Conservation (phyloP, 2,329 filamentous ascomycete species). For the Alternaria ethzedia region DNA sequence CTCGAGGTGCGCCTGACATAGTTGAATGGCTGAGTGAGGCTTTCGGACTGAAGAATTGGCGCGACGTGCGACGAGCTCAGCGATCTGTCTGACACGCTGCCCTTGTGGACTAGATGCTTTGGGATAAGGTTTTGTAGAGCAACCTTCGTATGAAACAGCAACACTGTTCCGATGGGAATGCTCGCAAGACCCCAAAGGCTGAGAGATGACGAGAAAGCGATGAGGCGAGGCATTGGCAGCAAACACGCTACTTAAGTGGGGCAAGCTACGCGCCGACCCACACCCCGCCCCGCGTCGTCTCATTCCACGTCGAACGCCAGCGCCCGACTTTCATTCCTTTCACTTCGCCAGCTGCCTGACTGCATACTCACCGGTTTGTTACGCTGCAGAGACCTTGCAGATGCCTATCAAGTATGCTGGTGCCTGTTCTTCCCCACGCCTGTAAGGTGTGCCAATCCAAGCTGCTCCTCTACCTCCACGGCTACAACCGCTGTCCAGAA, state of each 20-base stretch:
- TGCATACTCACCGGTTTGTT: background rate
- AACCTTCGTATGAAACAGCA: background rate
- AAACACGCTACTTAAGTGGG: conserved; percentile 4
- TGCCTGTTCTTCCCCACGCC: background rate
- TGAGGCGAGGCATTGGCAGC: background rate
- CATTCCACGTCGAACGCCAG: background rate
- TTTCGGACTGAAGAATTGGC: background rate
- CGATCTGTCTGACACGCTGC: background rate
- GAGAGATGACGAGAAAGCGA: background rate
- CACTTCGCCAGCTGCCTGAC: background rate
- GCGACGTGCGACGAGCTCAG: background rate
- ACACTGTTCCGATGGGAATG: background rate
- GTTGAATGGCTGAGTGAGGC: conserved; percentile 9
- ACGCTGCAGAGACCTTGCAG: background rate
- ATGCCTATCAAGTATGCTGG: background rate
- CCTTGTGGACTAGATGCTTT: too few relatives aligned
- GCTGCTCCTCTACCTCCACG: background rate
- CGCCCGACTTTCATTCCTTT: background rate
- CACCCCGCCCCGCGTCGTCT: background rate
- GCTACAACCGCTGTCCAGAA: background rate
- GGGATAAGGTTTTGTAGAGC: background rate
- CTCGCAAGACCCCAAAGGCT: background rate
- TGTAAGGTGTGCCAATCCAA: background rate
- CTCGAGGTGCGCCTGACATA: conserved; percentile 8
- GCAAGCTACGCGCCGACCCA: background rate